These are phyloP conservation scores for Collybia mongolica DNA, from an alignment of 768 basidiomycete genomes.

Conservation along the genomic window DNA sequence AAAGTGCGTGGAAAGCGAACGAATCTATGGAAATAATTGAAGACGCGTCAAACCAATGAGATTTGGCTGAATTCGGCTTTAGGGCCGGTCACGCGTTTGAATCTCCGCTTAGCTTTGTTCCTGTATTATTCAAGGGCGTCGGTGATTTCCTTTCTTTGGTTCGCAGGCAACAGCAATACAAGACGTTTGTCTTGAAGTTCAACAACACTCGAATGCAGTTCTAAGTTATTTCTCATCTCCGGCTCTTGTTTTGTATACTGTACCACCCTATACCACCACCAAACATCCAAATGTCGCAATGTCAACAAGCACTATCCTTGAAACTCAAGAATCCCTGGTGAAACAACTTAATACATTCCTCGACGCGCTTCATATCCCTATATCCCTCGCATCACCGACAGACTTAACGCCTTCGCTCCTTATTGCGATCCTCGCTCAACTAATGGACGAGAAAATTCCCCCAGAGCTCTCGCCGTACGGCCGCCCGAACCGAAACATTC, in stretches of 20 bases:
- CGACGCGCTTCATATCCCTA: slow-evolving; percentile 11
- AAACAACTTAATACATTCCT: slow-evolving; percentile 16
- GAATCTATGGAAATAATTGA: too few relatives aligned
- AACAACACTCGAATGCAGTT: too few relatives aligned
- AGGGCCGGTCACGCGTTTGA: slow-evolving; percentile 1
- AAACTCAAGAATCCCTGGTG: slow-evolving; percentile 3
- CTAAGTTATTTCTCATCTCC: too few relatives aligned
- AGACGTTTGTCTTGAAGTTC: too few relatives aligned
- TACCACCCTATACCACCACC: not conserved
- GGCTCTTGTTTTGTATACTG: too few relatives aligned
- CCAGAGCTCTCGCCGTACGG: slow-evolving; percentile 1
- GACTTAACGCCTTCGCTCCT: slow-evolving; percentile 75
- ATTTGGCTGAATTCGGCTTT: not conserved
- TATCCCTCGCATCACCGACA: slow-evolving; percentile 41
- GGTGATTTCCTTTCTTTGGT: too few relatives aligned
- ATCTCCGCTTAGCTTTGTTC: too few relatives aligned
- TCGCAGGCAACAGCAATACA: too few relatives aligned
- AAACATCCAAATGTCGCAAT: slow-evolving; percentile 17
- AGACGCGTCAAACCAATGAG: too few relatives aligned
- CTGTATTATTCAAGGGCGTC: too few relatives aligned
- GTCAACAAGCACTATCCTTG: slow-evolving; percentile 3
- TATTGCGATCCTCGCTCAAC: slow-evolving; percentile 65
- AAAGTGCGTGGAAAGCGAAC: not conserved
- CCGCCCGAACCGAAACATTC: slow-evolving; percentile 37
- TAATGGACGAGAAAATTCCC: slow-evolving; percentile 55